Percentiles rank a stretch among this genome's conserved stretches.
Conservation (phyloP, 2,329 filamentous ascomycete species). For the Paradendryphiella salina region DNA sequence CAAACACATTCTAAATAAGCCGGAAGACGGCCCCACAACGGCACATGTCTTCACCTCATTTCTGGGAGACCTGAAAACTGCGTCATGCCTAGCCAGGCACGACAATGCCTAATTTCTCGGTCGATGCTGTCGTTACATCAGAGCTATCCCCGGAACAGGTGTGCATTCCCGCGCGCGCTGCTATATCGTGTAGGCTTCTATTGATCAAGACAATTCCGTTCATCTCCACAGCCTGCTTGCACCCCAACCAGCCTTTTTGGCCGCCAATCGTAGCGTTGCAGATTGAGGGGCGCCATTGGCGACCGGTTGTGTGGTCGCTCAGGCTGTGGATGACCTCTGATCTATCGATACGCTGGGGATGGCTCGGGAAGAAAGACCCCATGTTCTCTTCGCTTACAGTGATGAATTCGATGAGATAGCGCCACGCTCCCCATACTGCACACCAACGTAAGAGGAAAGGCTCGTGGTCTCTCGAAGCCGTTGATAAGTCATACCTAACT, state of each 20-base stretch:
- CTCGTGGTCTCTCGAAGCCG: constrained; percentile 23
- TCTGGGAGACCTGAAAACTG: constrained; percentile 30
- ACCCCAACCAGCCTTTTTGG: constrained; percentile 22
- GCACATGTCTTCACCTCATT: constrained; percentile 27
- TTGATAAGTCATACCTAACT: constrained; percentile 38
- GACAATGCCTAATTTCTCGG: constrained; percentile 23
- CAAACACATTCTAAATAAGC: constrained; percentile 34
- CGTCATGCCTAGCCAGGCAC: constrained; percentile 35
- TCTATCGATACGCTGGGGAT: constrained; percentile 32
- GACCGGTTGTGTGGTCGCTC: constrained; percentile 14
- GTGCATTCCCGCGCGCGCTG: constrained; percentile 27
- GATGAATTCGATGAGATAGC: constrained; percentile 25
- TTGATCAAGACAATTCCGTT: constrained; percentile 29
- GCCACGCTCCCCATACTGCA: constrained; percentile 43
- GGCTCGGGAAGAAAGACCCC: constrained; percentile 29
- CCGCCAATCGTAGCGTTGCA: constrained; percentile 37
- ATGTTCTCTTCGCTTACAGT: constrained; percentile 24
- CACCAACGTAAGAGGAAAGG: constrained; percentile 37
- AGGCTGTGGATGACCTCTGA: constrained; percentile 20
- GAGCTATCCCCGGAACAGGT: constrained; percentile 24
- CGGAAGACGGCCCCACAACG: constrained; percentile 38
- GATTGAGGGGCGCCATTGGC: constrained; percentile 37
- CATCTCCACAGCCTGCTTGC: constrained; percentile 21
- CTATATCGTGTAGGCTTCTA: constrained; percentile 27
- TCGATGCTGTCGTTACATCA: constrained; percentile 21